Base-by-base conservation (phyloP, 2,329 filamentous ascomycete species). In the Monosporascus cannonballus region DNA sequence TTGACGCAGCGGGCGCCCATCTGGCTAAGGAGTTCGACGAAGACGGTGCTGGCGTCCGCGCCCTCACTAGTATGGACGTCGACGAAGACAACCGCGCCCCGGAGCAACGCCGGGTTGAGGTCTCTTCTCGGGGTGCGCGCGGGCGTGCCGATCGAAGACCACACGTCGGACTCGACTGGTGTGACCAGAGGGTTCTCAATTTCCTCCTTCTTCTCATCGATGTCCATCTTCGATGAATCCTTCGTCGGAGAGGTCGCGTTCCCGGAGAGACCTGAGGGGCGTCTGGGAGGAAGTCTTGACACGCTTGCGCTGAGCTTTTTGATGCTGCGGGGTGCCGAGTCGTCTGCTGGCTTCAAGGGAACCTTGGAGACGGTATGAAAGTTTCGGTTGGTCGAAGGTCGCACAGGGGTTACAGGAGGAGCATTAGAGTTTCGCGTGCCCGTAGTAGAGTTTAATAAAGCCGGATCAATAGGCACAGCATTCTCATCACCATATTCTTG, bases 11-110 rank as follows among this genome's bases (percentile, higher is more conserved):
- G 81, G 20, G 91, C 91, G 11, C 91, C 91, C 82, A 96, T 91
- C 62, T 90, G 83, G 8, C 77, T 81, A 22, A 96, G 78, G 6
- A 95, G 77, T 60, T 92, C 87, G 17, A 89, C 79, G 66, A 95
- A 96, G 52, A 94, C 83, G n/a, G 80, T 80, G 63, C 87, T 90
- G 7, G 88, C 88, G 69, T 94, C 88, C 24, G 84, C 85, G 6
- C 90, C 90, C 62, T 94, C 88, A 8, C 82, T 87, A 1, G 89
- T 92, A 65, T 90, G 83, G 2, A 95, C 89, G 67, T 96, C 90
- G 2, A 94, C 88, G 64, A 85, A 90, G 4, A 94, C 87, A 3
- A 90, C 81, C 17, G 85, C 87, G 1, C 90, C 90, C 20, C 79
- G 77, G 3, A 93, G 76, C 3, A 88, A 67, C 0, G 67, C 64